phyloP scores from a whole-genome alignment of 2,329 filamentous ascomycete genomes.

The Stachybotrys elegans region DNA sequence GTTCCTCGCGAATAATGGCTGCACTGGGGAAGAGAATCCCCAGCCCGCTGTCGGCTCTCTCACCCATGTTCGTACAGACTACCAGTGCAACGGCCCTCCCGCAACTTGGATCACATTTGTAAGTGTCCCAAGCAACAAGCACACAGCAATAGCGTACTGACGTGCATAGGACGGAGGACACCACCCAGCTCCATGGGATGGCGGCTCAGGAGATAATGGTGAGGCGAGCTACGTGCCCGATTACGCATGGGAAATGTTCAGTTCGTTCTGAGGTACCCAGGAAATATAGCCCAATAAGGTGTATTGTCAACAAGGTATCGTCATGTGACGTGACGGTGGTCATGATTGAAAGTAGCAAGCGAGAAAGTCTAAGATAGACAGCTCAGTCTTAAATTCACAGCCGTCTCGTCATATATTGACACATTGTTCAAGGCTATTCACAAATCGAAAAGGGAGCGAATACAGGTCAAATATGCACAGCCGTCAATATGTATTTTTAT shows the following conservation, averaged over 20 bases:
- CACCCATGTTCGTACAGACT: not conserved
- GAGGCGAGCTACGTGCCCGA: not conserved
- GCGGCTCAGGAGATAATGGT: not conserved
- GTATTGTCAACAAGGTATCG: no score
- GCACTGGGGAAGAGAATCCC: not conserved
- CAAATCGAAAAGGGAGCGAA: no score
- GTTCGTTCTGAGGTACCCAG: no score
- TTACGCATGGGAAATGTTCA: not conserved
- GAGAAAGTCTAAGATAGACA: no score
- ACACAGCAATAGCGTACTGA: not conserved
- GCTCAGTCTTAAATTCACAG: no score
- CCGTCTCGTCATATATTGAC: no score
- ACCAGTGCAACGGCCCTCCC: not conserved
- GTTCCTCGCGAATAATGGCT: not conserved
- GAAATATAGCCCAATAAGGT: no score
- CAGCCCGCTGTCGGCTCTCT: not conserved
- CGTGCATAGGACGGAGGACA: not conserved
- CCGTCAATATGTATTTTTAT: no score
- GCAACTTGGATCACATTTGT: not conserved
- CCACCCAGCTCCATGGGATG: not conserved
- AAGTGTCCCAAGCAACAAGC: not conserved
- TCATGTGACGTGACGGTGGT: no score
- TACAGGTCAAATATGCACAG: no score
- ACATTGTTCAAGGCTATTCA: no score
- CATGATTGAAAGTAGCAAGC: no score